Percentiles rank a stretch among this genome's conserved stretches.
phyloP scores from a whole-genome alignment of 352 stramenopile species.

The Phytophthora macrochlamydospora region DNA sequence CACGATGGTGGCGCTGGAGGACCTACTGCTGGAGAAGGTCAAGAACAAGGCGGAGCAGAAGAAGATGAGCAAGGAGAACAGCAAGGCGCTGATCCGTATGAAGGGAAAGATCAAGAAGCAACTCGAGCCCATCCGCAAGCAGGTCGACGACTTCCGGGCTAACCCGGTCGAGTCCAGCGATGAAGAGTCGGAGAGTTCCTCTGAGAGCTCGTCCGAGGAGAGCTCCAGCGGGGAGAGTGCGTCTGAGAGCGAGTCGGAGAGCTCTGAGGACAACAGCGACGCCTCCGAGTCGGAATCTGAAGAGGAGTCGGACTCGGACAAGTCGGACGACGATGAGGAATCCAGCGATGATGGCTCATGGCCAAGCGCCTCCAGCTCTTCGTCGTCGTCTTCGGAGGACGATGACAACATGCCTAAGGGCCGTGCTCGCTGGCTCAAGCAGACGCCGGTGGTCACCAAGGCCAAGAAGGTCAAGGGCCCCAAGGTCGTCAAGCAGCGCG shows the following conservation, averaged over 20 bases:
- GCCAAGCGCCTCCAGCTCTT: slow-evolving; percentile 66
- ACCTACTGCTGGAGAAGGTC: slow-evolving; percentile 90
- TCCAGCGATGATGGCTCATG: slow-evolving; percentile 54
- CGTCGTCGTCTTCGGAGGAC: slow-evolving; percentile 66
- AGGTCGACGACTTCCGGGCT: slow-evolving; percentile 91
- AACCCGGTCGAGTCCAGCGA: slow-evolving; percentile 88
- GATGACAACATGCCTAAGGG: slow-evolving; percentile 94
- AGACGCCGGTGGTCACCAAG: slow-evolving; percentile 73
- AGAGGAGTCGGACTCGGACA: slow-evolving; percentile 15
- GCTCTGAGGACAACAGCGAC: slow-evolving; percentile 16
- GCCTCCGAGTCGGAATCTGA: slow-evolving; percentile 6
- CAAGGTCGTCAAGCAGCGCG: slow-evolving; percentile 46
- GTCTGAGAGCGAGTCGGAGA: slow-evolving; percentile 15
- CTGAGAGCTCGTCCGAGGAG: slow-evolving; percentile 43
- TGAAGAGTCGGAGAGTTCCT: slow-evolving; percentile 44
- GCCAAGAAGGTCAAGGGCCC: slow-evolving; percentile 49
- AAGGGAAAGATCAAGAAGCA: slow-evolving; percentile 98
- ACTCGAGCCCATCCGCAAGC: slow-evolving; percentile 90
- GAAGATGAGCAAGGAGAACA: slow-evolving; percentile 97
- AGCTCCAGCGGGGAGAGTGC: slow-evolving; percentile 19
- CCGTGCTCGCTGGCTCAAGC: slow-evolving; percentile 96
- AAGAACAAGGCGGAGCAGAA: slow-evolving; percentile 97
- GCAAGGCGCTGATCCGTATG: slow-evolving; percentile 96
- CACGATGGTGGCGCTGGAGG: slow-evolving; percentile 93
- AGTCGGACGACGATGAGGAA: slow-evolving; percentile 57